Conservation (phyloP, 148 eudicot genomes). For the Salicornia ramosissima region DNA sequence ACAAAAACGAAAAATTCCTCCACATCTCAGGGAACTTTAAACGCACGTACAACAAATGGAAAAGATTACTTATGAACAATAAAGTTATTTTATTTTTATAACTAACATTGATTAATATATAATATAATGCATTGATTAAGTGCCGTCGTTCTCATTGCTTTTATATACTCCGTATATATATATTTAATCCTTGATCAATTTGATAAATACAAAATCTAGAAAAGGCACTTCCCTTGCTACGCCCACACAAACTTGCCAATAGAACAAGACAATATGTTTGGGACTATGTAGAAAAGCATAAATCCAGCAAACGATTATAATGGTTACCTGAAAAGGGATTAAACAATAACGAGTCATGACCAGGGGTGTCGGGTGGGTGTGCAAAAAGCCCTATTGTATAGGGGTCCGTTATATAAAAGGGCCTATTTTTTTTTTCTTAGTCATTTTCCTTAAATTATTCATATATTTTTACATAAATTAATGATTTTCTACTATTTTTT, state of each 20-base stretch:
- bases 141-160: slow-evolving; percentile 29
- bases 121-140: slow-evolving; percentile 17
- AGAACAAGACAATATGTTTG: slow-evolving; percentile 12
- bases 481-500: too few species aligned
- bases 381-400: too few species aligned
- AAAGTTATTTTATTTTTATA: slow-evolving; percentile 15
- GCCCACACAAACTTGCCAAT: slow-evolving; percentile 30
- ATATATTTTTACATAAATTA: too few species aligned
- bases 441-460: too few species aligned
- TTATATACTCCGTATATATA: too few species aligned
- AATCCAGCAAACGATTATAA: slow-evolving; percentile 18
- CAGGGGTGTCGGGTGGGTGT: too few species aligned
- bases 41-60: slow-evolving; percentile 9
- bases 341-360: slow-evolving; percentile 8
- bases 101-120: slow-evolving; percentile 16
- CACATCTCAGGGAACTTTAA: slow-evolving; percentile 19
- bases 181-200: background rate
- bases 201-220: slow-evolving; percentile 13
- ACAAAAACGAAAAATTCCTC: slow-evolving; percentile 6
- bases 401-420: too few species aligned
- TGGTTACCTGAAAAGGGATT: slow-evolving; percentile 34
- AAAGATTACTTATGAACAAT: slow-evolving; percentile 16
- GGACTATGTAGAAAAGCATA: slow-evolving; percentile 21
- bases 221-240: slow-evolving; percentile 21
- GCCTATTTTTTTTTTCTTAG: too few species aligned